A percentile compares a stretch with the other conserved stretches of the same genome.
phyloP scores from a whole-genome alignment of 371 early-diverging fungal species.

The Rhizomucor pusillus region DNA sequence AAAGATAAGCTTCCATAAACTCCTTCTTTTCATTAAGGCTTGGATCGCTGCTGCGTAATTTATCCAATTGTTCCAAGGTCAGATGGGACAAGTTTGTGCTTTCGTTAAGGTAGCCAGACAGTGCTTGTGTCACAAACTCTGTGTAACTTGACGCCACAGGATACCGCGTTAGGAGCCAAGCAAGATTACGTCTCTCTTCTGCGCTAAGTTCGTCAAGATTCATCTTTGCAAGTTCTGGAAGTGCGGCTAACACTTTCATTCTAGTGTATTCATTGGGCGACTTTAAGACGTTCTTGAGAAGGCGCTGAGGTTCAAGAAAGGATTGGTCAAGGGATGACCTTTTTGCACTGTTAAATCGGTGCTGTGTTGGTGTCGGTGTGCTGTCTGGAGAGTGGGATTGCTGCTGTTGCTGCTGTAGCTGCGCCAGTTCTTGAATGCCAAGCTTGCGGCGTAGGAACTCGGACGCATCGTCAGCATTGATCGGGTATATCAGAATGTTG shows the following conservation, averaged over 20 bases:
- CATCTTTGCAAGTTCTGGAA: neutral
- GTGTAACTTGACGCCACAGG: neutral
- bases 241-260: neutral
- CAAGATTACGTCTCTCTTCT: neutral
- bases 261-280: neutral
- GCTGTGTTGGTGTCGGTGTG: neutral
- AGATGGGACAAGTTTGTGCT: neutral
- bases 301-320: neutral
- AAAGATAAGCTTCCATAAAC: slow-evolving; percentile 12
- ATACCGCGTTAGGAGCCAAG: neutral
- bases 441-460: slow-evolving; percentile 24
- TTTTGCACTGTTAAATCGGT: neutral
- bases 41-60: neutral
- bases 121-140: neutral
- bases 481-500: slow-evolving; percentile 29
- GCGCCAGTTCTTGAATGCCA: neutral
- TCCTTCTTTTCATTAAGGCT: neutral
- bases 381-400: neutral
- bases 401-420: neutral
- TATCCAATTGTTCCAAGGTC: slow-evolving; percentile 9
- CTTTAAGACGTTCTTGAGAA: neutral
- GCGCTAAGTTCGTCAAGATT: neutral
- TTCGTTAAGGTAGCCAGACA: neutral
- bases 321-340: neutral
- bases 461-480: slow-evolving; percentile 16